Percentiles rank a stretch among this genome's conserved stretches.
Evolutionary conservation across 306 rosid genomes (phyloP).

Genomic region (Albizia julibrissin): DNA sequence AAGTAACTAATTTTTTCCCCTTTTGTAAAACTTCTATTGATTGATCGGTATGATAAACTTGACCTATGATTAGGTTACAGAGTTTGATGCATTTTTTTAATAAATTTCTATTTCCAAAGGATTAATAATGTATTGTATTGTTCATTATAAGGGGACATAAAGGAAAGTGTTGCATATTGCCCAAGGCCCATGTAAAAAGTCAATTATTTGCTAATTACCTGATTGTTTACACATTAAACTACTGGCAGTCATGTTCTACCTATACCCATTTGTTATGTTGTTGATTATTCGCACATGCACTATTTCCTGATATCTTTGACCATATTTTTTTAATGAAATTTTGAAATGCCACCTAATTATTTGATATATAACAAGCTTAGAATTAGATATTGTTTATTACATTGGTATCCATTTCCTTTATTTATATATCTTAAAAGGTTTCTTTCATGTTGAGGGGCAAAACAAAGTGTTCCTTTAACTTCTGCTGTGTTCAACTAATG

Average conservation of each 20-base stretch:
- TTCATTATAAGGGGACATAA: slow-evolving; percentile 3
- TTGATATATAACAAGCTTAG: background rate
- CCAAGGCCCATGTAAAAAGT: background rate
- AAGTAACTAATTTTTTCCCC: slow-evolving; percentile 36
- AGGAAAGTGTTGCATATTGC: background rate
- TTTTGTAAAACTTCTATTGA: background rate
- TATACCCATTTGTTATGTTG: too few species aligned
- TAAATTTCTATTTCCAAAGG: too few species aligned
- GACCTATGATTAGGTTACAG: slow-evolving; percentile 6
- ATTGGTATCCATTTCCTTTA: too few species aligned
- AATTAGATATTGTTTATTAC: background rate
- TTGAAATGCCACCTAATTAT: slow-evolving; percentile 1
- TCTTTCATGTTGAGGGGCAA: too few species aligned
- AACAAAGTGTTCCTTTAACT: too few species aligned
- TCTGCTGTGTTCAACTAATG: too few species aligned
- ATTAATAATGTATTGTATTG: slow-evolving; percentile 1
- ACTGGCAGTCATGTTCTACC: background rate
- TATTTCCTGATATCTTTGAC: background rate
- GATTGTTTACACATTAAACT: background rate
- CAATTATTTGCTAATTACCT: slow-evolving; percentile 1
- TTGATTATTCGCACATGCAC: background rate
- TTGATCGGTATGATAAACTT: background rate
- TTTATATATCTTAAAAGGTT: too few species aligned
- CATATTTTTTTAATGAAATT: background rate
- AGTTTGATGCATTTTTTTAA: background rate